These are phyloP conservation scores for Fennellomyces sp. DNA, from an alignment of 371 early-diverging fungal genomes.

Conservation along the genomic window DNA sequence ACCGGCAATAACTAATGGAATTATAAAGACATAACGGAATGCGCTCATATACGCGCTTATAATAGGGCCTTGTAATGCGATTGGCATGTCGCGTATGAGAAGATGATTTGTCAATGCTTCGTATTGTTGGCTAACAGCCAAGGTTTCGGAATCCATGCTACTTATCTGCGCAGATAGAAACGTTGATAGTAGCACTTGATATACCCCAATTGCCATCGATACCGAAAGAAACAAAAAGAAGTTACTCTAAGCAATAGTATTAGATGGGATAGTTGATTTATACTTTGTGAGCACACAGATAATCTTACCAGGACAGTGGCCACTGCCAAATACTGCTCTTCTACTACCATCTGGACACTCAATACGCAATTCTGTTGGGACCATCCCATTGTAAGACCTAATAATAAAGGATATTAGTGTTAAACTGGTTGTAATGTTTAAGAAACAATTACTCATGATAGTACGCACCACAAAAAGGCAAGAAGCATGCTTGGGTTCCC, in stretches of 20 bases:
- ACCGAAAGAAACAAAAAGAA: constrained; percentile 46
- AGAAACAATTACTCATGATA: neutral
- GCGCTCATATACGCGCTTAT: constrained; percentile 62
- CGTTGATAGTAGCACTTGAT: constrained; percentile 31
- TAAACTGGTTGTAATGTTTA: too few species aligned
- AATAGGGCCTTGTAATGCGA: constrained; percentile 35
- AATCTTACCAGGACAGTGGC: constrained; percentile 53
- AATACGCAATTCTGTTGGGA: constrained; percentile 65
- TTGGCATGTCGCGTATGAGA: constrained; percentile 31
- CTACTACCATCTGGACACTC: constrained; percentile 58
- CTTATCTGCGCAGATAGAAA: constrained; percentile 24
- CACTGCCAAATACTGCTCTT: constrained; percentile 60
- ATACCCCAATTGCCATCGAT: constrained; percentile 39
- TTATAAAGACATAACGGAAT: constrained; percentile 59
- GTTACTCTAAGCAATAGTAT: constrained; percentile 15
- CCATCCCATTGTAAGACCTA: constrained; percentile 57
- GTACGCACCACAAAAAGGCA: constrained; percentile 24
- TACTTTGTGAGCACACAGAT: too few species aligned
- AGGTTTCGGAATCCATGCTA: constrained; percentile 14
- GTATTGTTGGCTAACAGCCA: constrained; percentile 24
- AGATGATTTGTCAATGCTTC: constrained; percentile 38
- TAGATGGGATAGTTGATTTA: too few species aligned
- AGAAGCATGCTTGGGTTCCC: constrained; percentile 42
- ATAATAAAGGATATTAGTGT: too few species aligned
- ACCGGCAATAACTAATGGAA: constrained; percentile 58